These are phyloP conservation scores for Saururus chinensis DNA, from an alignment of 164 flowering plant genomes.

Conservation along the genomic window DNA sequence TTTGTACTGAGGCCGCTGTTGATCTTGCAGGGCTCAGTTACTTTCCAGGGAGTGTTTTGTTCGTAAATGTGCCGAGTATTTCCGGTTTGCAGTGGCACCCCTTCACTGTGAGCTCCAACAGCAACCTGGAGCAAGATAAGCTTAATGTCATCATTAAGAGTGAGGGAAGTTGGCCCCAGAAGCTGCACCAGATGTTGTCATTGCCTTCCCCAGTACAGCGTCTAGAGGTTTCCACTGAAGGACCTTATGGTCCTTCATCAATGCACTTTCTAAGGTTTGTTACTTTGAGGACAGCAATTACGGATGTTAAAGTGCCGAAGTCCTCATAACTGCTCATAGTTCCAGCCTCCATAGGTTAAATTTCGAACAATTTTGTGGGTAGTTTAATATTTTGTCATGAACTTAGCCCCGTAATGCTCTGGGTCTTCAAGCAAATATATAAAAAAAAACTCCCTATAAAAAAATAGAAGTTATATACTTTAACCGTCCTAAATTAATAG, in stretches of 20 bases:
- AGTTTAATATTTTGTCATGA: too few relatives aligned
- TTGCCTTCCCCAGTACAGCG: constrained; percentile 34
- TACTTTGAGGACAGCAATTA: too few relatives aligned
- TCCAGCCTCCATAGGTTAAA: too few relatives aligned
- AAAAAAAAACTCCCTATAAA: too few relatives aligned
- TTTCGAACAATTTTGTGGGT: too few relatives aligned
- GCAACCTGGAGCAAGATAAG: constrained; percentile 44
- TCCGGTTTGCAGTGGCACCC: constrained; percentile 88
- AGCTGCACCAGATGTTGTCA: constrained; percentile 48
- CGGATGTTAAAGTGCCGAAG: too few relatives aligned
- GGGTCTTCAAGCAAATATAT: too few relatives aligned
- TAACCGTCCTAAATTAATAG: too few relatives aligned
- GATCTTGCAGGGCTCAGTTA: constrained; percentile 52
- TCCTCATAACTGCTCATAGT: too few relatives aligned
- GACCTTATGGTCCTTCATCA: constrained; percentile 81
- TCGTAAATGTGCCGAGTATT: constrained; percentile 48
- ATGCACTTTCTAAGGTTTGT: constrained; percentile 49
- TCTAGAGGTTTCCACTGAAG: constrained; percentile 63
- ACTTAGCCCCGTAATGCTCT: too few relatives aligned
- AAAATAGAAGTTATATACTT: too few relatives aligned
- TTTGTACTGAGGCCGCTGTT: too few relatives aligned
- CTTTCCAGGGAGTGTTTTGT: constrained; percentile 43
- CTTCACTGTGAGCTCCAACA: constrained; percentile 50
- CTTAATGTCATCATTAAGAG: constrained; percentile 42
- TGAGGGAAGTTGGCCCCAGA: constrained; percentile 61